Percentiles rank a stretch among this genome's conserved stretches.
Evolutionary conservation across 2,329 filamentous ascomycete genomes (phyloP).

Genomic region (Penicillium sp.): DNA sequence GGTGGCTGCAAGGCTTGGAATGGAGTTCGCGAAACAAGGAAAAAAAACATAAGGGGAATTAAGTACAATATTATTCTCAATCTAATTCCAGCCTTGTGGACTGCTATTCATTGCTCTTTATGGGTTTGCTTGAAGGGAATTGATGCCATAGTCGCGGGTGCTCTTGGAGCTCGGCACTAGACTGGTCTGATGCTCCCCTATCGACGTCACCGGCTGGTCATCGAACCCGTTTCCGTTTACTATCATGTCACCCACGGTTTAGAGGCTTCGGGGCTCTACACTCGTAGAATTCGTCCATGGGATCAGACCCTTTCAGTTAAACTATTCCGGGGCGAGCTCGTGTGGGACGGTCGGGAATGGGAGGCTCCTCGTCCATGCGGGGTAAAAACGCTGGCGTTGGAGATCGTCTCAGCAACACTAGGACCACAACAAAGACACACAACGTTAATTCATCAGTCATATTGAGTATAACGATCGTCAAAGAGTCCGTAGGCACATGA

Average conservation of each 20-base stretch:
- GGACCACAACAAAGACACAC: neutral
- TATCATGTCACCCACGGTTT: neutral
- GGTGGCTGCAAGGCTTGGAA: neutral
- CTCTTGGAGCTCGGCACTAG: constrained; percentile 4
- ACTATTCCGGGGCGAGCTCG: neutral
- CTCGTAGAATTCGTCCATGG: neutral
- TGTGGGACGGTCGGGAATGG: neutral
- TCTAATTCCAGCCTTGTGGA: neutral
- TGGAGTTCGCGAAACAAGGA: neutral
- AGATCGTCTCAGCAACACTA: neutral
- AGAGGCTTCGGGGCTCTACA: neutral
- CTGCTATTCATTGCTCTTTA: neutral
- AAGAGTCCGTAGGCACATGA: constrained; percentile 7
- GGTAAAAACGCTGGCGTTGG: constrained; percentile 15
- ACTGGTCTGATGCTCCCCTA: constrained; percentile 4
- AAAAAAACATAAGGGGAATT: neutral
- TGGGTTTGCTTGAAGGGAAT: neutral
- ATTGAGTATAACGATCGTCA: constrained; percentile 8
- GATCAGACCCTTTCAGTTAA: neutral
- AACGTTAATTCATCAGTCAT: constrained; percentile 7
- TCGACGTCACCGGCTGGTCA: constrained; percentile 30
- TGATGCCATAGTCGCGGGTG: neutral
- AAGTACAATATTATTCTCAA: neutral
- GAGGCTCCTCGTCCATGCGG: constrained; percentile 11
- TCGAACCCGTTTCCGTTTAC: constrained; percentile 8